Percentiles rank a stretch among this genome's conserved stretches.
phyloP scores from a whole-genome alignment of 331 rosid species.

The Stylosanthes scabra region DNA sequence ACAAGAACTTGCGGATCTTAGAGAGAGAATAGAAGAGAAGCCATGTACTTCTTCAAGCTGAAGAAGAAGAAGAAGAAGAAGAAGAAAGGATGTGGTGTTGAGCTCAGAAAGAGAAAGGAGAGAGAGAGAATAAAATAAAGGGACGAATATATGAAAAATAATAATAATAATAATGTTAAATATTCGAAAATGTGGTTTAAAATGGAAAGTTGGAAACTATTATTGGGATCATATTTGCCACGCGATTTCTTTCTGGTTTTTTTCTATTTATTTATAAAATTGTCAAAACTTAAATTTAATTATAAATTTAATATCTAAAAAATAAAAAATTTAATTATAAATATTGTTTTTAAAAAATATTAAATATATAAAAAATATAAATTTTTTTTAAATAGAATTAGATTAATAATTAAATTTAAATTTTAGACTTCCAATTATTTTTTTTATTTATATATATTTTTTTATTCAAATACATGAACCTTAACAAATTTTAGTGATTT shows the following conservation, averaged over 20 bases:
- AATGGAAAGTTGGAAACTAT: slow-evolving; percentile 17
- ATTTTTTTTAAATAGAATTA: too few relatives aligned
- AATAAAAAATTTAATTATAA: too few relatives aligned
- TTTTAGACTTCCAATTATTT: too few relatives aligned
- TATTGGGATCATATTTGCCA: slow-evolving; percentile 39
- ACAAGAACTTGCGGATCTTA: slow-evolving; percentile 50
- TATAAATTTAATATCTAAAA: too few relatives aligned
- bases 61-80: slow-evolving; percentile 42
- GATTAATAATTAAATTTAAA: too few relatives aligned
- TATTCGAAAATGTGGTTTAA: slow-evolving; percentile 26
- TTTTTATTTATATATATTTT: background rate
- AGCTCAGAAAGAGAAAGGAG: slow-evolving; percentile 13
- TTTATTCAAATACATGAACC: too few relatives aligned
- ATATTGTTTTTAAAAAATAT: too few relatives aligned
- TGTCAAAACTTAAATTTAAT: too few relatives aligned
- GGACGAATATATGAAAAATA: background rate
- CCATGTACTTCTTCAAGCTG: slow-evolving; percentile 27
- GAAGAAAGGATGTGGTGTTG: slow-evolving; percentile 43
- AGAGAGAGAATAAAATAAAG: slow-evolving; percentile 24
- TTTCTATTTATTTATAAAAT: too few relatives aligned
- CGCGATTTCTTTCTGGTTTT: slow-evolving; percentile 8
- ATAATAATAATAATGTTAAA: background rate
- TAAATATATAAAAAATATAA: too few relatives aligned
- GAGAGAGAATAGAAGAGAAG: slow-evolving; percentile 35
- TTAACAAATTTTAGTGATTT: background rate